Evolutionary conservation across 306 rosid species (phyloP).

Genomic region (Carpinus fangiana): DNA sequence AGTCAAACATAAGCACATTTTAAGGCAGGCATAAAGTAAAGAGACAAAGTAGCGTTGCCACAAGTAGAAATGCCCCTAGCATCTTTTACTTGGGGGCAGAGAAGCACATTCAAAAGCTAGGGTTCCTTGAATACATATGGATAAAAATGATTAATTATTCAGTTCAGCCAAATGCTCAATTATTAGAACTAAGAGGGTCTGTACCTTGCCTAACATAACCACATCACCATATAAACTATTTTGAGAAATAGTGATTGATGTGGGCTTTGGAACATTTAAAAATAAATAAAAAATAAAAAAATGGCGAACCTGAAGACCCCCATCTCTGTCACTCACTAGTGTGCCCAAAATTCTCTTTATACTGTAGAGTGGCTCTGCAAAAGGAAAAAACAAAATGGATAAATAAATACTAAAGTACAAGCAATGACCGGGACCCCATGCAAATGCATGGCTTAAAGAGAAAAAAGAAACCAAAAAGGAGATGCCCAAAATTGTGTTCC

Average conservation of each 20-base stretch:
- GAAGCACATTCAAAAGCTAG: conserved; percentile 7
- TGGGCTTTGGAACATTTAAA: not conserved
- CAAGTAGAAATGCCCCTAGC: conserved; percentile 7
- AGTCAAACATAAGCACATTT: not conserved
- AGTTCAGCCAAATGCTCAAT: conserved; percentile 12
- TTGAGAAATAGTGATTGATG: not conserved
- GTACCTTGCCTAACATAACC: conserved; percentile 9
- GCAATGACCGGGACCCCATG: not conserved
- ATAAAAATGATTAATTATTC: not conserved
- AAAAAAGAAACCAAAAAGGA: not conserved
- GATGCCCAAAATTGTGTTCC: not conserved
- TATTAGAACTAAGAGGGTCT: conserved; percentile 10
- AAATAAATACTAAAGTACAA: conserved; percentile 17
- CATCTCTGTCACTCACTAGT: conserved; percentile 12
- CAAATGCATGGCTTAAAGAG: not conserved
- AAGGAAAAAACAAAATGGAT: conserved; percentile 1
- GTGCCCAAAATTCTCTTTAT: conserved; percentile 16
- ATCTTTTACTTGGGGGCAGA: not conserved
- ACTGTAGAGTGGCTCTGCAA: conserved; percentile 60
- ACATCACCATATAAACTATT: not conserved
- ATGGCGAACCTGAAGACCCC: conserved; percentile 29
- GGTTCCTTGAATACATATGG: not conserved
- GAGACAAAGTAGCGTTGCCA: not conserved
- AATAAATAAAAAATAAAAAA: too few species aligned
- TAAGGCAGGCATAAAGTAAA: not conserved